Percentiles rank a stretch among this genome's conserved stretches.
These are phyloP conservation scores for Antarctomyces pellizariae DNA, from an alignment of 495 filamentous ascomycete genomes.

Conservation along the genomic window DNA sequence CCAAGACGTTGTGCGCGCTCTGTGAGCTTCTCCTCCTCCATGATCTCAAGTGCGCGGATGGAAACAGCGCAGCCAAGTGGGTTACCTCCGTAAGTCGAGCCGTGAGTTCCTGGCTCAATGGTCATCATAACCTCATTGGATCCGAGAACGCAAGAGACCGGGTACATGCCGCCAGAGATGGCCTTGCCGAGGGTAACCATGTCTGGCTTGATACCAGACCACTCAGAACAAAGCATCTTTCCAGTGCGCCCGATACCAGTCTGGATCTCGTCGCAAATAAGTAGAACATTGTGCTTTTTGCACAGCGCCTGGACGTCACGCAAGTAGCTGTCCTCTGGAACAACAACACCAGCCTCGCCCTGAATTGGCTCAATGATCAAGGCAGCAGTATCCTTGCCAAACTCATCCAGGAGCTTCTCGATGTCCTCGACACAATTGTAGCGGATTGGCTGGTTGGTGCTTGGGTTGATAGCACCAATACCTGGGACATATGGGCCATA, in stretches of 20 bases:
- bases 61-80: slow-evolving; percentile 92
- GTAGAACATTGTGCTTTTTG: slow-evolving; percentile 75
- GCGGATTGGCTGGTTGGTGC: slow-evolving; percentile 52
- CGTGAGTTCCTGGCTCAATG: slow-evolving; percentile 92
- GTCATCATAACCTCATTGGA: slow-evolving; percentile 87
- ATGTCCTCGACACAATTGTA: slow-evolving; percentile 74
- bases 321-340: slow-evolving; percentile 80
- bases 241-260: slow-evolving; percentile 91
- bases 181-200: slow-evolving; percentile 90
- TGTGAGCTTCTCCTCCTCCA: slow-evolving; percentile 76
- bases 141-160: slow-evolving; percentile 80
- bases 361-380: slow-evolving; percentile 97
- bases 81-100: slow-evolving; percentile 93
- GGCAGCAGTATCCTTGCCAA: slow-evolving; percentile 68
- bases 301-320: slow-evolving; percentile 61
- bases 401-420: slow-evolving; percentile 50
- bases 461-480: slow-evolving; percentile 55
- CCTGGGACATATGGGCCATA: slow-evolving; percentile 89
- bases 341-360: slow-evolving; percentile 91
- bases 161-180: slow-evolving; percentile 96
- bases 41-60: slow-evolving; percentile 83
- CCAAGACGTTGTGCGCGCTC: slow-evolving; percentile 62
- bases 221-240: slow-evolving; percentile 78
- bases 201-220: slow-evolving; percentile 88
- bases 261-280: slow-evolving; percentile 98